Evolutionary conservation across 1,284 basidiomycete species (phyloP).

Genomic region (Laetiporus sulphureus): DNA sequence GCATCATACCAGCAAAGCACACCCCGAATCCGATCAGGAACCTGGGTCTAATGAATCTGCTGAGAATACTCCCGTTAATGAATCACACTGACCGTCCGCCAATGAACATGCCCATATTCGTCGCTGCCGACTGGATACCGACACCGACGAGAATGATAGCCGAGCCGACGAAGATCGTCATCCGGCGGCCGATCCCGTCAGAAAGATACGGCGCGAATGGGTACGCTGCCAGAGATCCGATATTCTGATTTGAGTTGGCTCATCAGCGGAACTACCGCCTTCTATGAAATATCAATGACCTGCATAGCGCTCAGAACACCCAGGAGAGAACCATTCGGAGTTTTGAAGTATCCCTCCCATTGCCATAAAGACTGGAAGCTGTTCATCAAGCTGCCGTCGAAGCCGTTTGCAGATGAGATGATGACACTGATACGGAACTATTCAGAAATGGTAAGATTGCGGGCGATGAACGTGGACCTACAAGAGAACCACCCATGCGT

Average conservation of each 20-base stretch:
- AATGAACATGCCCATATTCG: conserved; percentile 78
- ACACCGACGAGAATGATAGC: conserved; percentile 58
- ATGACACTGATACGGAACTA: conserved; percentile 38
- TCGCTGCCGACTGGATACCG: conserved; percentile 64
- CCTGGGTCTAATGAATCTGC: conserved; percentile 36
- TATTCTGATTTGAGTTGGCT: conserved; percentile 38
- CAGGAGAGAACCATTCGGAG: conserved; percentile 42
- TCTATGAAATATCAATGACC: conserved; percentile 23
- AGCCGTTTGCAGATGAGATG: conserved; percentile 65
- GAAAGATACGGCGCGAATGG: conserved; percentile 65
- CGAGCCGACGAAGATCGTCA: conserved; percentile 54
- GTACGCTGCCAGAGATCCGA: conserved; percentile 56
- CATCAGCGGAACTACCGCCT: not conserved
- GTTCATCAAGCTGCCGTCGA: conserved; percentile 71
- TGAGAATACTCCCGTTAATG: not conserved
- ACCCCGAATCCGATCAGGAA: conserved; percentile 7
- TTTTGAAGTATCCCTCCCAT: conserved; percentile 52
- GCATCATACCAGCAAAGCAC: conserved; percentile 3
- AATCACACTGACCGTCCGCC: conserved; percentile 48
- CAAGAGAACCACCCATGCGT: conserved; percentile 59
- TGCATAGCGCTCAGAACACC: conserved; percentile 73
- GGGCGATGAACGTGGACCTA: conserved; percentile 21
- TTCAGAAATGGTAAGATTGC: not conserved
- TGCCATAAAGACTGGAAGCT: conserved; percentile 55
- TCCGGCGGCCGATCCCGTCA: conserved; percentile 60